Evolutionary conservation across 768 basidiomycete genomes (phyloP), one percentile per base, ranked within the genome.

Genomic region (Pleurotus eryngii): DNA sequence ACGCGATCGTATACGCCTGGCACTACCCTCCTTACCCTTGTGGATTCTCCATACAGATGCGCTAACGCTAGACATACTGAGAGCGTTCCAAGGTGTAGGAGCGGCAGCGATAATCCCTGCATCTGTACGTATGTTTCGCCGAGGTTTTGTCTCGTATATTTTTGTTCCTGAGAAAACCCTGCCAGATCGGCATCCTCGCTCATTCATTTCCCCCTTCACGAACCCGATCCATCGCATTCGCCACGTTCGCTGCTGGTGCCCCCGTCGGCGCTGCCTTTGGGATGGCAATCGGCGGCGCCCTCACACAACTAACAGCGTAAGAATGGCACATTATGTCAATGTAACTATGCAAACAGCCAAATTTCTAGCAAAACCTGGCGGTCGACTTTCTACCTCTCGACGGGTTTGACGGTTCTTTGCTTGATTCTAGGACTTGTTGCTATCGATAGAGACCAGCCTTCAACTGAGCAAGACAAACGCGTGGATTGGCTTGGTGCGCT

Each of bases 401-500:
- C 81, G 0, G 85, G 77, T 0, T 46, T 87, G 6, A 72, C 74
- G 0, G 69, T 71, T 2, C 45, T 80, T 0, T 76, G 77, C 49
- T 65, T 72, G 7, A 11, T 80, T 1, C 68, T 75, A 3, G 84
- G 73, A 0, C 65, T 77, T 6, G 56, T 80, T 20, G 70, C 76
- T 4, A 78, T 90, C 27, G 83, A 85, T n/a, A 8, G 65, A 0
- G 86, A 88, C 59, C 49, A 58, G 3, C 65, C 60, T 2, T 70
- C 70, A 0, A n/a, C 57, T 4, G 69, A 73, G 37, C 12, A 9
- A 1, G 71, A 73, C 46, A 51, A 71, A 37, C 74, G 85, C 0
- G 76, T 92, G 0, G 90, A 93, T 62, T 92, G 88, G 87, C 67
- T 89, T 12, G 91, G 90, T 5, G 89, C 87, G 0, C 65, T 77